Percentiles rank a stretch among this genome's conserved stretches.
Evolutionary conservation across 2,329 filamentous ascomycete species (phyloP).

Genomic region (Penicillium sp.): DNA sequence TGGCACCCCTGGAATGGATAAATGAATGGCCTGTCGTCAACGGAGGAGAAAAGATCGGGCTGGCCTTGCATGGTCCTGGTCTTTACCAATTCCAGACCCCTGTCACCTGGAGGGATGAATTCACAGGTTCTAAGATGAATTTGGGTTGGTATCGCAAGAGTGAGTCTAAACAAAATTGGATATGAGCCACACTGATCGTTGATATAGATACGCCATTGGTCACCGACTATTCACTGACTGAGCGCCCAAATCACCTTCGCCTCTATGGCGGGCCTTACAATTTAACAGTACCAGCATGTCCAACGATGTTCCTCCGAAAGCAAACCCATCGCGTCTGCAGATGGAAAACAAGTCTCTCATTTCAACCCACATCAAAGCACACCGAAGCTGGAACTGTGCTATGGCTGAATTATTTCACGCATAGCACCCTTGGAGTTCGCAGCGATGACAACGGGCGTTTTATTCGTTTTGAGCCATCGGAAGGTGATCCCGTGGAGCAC

Average conservation of each 20-base stretch:
- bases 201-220: conserved; percentile 51
- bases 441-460: conserved; percentile 18
- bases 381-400: conserved; percentile 58
- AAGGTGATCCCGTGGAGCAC: conserved; percentile 18
- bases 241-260: conserved; percentile 48
- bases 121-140: conserved; percentile 23
- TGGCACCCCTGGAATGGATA: conserved; percentile 54
- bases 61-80: conserved; percentile 26
- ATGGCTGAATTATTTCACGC: conserved; percentile 57
- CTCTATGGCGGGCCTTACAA: conserved; percentile 57
- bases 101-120: conserved; percentile 41
- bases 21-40: conserved; percentile 58
- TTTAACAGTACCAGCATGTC: conserved; percentile 53
- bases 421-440: conserved; percentile 46
- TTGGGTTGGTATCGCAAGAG: conserved; percentile 44
- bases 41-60: conserved; percentile 46
- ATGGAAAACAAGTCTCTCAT: conserved; percentile 50
- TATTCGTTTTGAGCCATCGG: conserved; percentile 28
- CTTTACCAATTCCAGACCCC: conserved; percentile 20
- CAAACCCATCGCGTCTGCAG: conserved; percentile 49
- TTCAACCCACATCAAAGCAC: conserved; percentile 44
- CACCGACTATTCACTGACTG: conserved; percentile 49
- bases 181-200: not conserved
- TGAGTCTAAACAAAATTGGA: conserved; percentile 24
- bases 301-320: conserved; percentile 58